Conservation (phyloP, 2,329 filamentous ascomycete species). For the Podosphaera leucotricha region DNA sequence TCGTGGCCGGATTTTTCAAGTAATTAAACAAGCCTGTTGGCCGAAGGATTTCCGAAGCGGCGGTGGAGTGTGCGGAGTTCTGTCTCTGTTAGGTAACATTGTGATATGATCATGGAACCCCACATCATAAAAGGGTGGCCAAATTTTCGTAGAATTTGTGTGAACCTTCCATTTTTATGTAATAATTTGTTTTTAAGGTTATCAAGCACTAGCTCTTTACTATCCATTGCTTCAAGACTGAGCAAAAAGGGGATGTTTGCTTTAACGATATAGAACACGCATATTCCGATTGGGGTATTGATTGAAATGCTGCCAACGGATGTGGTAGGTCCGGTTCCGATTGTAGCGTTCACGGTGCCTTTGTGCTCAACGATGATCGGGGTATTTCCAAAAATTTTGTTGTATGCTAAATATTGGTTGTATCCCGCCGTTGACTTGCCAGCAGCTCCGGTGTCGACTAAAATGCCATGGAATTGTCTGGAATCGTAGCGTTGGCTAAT, state of each 20-base stretch:
- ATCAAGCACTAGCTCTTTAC: background rate
- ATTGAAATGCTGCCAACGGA: background rate
- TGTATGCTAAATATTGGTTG: background rate
- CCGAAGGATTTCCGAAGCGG: background rate
- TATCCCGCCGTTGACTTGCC: background rate
- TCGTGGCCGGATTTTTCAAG: background rate
- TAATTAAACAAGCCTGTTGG: background rate
- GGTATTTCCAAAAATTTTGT: background rate
- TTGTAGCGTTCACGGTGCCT: background rate
- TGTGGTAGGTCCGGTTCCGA: background rate
- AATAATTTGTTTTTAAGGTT: background rate
- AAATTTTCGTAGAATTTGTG: background rate
- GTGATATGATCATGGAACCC: background rate
- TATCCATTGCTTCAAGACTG: background rate
- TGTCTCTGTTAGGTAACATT: background rate
- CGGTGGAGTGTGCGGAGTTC: background rate
- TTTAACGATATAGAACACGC: background rate
- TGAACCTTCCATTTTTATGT: background rate
- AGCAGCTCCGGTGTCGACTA: background rate
- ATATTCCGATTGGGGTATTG: background rate
- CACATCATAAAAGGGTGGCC: conserved; percentile 1
- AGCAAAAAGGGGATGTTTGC: background rate
- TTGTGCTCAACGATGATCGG: background rate
- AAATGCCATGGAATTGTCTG: background rate
- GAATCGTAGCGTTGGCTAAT: background rate